Conservation (phyloP, 768 basidiomycete species). For the Mycena indigotica region DNA sequence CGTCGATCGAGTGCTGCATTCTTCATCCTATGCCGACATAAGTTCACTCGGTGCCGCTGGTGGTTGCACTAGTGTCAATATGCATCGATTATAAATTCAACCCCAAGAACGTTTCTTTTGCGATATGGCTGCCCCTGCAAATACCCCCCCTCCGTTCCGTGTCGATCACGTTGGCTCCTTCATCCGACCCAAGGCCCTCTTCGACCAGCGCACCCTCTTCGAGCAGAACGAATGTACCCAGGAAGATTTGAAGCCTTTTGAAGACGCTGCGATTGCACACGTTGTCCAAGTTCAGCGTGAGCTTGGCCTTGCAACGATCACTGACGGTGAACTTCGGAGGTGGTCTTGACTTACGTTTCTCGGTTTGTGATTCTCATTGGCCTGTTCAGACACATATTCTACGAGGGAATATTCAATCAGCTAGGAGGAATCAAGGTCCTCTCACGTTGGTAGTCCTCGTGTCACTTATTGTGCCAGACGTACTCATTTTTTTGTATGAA, state of each 20-base stretch:
- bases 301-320: constrained; percentile 59
- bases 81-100: no score
- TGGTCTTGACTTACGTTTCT: constrained; percentile 18
- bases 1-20: no score
- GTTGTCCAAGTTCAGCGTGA: constrained; percentile 57
- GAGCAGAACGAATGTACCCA: constrained; percentile 43
- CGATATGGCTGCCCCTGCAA: no score
- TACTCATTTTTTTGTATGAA: no score
- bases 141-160: no score
- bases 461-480: no score
- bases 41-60: no score
- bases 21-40: no score
- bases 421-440: constrained; percentile 63
- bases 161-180: constrained; percentile 67
- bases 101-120: constrained; percentile 37
- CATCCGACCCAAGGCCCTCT: constrained; percentile 53
- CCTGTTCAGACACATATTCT: constrained; percentile 53
- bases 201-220: constrained; percentile 46
- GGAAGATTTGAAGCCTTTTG: constrained; percentile 47
- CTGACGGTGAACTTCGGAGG: constrained; percentile 62
- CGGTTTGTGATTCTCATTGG: no score
- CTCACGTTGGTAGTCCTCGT: constrained; percentile 50
- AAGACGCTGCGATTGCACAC: constrained; percentile 56
- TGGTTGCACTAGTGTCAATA: no score
- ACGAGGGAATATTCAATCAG: constrained; percentile 69